Evolutionary conservation across 495 filamentous ascomycete species (phyloP).

Genomic region (Penicillium roqueforti): DNA sequence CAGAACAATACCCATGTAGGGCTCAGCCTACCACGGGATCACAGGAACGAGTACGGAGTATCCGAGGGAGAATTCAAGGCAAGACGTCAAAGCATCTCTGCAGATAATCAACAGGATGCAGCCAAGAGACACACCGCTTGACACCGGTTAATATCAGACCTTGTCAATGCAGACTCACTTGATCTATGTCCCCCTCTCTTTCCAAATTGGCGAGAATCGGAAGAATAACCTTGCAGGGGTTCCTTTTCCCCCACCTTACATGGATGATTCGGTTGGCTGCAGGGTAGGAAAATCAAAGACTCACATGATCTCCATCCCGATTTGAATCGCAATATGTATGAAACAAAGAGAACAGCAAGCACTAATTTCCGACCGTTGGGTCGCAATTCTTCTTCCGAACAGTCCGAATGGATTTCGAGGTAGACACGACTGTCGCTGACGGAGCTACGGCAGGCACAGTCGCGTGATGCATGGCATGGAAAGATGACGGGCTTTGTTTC

Average conservation of each 20-base stretch:
- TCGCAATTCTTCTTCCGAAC: conserved; percentile 29
- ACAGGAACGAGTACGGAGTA: conserved; percentile 3
- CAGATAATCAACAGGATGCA: conserved; percentile 11
- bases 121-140: conserved; percentile 31
- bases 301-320: conserved; percentile 8
- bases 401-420: conserved; percentile 38
- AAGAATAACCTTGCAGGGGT: background rate
- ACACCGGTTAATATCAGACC: conserved; percentile 7
- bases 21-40: conserved; percentile 2
- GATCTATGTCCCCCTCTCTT: background rate
- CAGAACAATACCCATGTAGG: conserved; percentile 8
- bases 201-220: conserved; percentile 8
- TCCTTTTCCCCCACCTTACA: conserved; percentile 5
- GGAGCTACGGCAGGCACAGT: conserved; percentile 9
- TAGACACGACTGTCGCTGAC: conserved; percentile 32
- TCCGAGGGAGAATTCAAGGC: background rate
- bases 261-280: conserved; percentile 20
- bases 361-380: background rate
- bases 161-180: conserved; percentile 7
- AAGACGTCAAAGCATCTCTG: conserved; percentile 3
- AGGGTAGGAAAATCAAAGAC: conserved; percentile 12
- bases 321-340: conserved; percentile 1
- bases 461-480: conserved; percentile 24
- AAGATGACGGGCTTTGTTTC: conserved; percentile 7
- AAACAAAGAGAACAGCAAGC: background rate